Evolutionary conservation across 2,329 filamentous ascomycete genomes (phyloP).

Genomic region (Cladobotryum mycophilum): DNA sequence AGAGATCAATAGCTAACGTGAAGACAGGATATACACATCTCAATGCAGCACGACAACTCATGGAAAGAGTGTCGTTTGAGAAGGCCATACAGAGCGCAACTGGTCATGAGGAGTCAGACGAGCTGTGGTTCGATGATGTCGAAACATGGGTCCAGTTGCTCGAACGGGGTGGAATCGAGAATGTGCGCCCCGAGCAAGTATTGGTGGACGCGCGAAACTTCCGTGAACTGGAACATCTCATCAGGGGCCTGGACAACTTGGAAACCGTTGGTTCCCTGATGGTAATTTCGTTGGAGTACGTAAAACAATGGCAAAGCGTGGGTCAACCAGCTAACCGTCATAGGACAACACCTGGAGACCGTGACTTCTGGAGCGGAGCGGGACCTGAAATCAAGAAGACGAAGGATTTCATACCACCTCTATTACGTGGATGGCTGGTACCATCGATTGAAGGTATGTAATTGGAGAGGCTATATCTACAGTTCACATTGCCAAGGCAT

Average conservation of each 20-base stretch:
- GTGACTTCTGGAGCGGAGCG: conserved; percentile 50
- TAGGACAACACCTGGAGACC: conserved; percentile 17
- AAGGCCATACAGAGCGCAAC: conserved; percentile 40
- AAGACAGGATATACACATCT: conserved; percentile 43
- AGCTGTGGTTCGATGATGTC: conserved; percentile 32
- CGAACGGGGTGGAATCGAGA: conserved; percentile 29
- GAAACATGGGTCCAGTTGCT: conserved; percentile 35
- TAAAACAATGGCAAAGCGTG: conserved; percentile 8
- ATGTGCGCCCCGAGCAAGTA: conserved; percentile 36
- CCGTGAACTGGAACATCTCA: conserved; percentile 62
- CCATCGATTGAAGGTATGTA: conserved; percentile 48
- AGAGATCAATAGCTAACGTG: not conserved
- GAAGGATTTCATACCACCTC: conserved; percentile 50
- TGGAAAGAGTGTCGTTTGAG: conserved; percentile 44
- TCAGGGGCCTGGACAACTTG: conserved; percentile 58
- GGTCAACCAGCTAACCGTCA: not conserved
- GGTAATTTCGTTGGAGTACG: conserved; percentile 47
- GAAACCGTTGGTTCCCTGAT: conserved; percentile 58
- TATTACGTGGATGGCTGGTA: conserved; percentile 61
- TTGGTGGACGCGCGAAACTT: conserved; percentile 54
- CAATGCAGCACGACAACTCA: conserved; percentile 48
- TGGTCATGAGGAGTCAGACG: conserved; percentile 31
- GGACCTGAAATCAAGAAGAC: conserved; percentile 47
- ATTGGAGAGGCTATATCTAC: not conserved
- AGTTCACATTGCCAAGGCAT: not conserved